Evolutionary conservation across 1,139 yeast species (phyloP).

Genomic region (Protomyces macrosporus): DNA sequence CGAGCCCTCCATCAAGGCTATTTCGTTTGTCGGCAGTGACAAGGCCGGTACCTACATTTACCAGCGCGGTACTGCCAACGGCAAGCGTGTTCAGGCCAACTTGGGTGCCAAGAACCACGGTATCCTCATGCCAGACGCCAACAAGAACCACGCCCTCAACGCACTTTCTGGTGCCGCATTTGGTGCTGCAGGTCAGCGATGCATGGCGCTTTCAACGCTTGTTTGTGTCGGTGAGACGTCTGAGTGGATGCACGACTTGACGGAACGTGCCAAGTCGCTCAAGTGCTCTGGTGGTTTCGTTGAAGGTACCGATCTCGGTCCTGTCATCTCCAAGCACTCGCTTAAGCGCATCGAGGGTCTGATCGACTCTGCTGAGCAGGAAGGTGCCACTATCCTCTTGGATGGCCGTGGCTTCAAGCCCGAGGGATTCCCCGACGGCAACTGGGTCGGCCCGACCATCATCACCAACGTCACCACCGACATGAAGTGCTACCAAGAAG

Average conservation of each 20-base stretch:
- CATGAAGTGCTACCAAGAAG: slow-evolving; percentile 67
- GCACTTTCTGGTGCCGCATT: slow-evolving; percentile 73
- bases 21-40: slow-evolving; percentile 74
- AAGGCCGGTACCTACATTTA: slow-evolving; percentile 71
- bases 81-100: slow-evolving; percentile 73
- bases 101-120: slow-evolving; percentile 76
- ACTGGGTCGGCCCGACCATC: slow-evolving; percentile 67
- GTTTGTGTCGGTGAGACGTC: slow-evolving; percentile 69
- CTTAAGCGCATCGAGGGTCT: slow-evolving; percentile 52
- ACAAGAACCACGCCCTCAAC: slow-evolving; percentile 59
- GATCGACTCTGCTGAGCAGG: slow-evolving; percentile 51
- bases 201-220: slow-evolving; percentile 74
- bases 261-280: slow-evolving; percentile 54
- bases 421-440: slow-evolving; percentile 57
- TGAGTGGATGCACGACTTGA: slow-evolving; percentile 60
- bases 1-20: slow-evolving; percentile 72
- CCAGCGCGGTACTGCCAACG: slow-evolving; percentile 61
- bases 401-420: slow-evolving; percentile 59
- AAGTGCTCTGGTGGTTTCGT: slow-evolving; percentile 66
- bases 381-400: slow-evolving; percentile 54
- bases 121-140: slow-evolving; percentile 67
- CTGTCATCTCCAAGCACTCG: slow-evolving; percentile 60
- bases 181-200: slow-evolving; percentile 82
- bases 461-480: slow-evolving; percentile 61
- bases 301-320: slow-evolving; percentile 60